phyloP scores from a whole-genome alignment of 108 stramenopile genomes.

The Conticribra weissflogii region DNA sequence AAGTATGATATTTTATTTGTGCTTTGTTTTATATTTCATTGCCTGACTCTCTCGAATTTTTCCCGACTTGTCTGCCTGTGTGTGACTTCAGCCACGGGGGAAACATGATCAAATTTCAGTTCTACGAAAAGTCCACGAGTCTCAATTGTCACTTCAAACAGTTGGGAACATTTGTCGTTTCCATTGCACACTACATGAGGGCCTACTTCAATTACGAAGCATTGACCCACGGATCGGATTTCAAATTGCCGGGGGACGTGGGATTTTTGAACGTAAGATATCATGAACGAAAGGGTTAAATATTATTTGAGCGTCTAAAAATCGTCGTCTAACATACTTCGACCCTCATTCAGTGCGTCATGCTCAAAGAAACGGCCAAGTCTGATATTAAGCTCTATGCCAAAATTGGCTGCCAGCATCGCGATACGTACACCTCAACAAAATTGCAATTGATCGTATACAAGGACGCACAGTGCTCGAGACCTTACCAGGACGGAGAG shows the following conservation, averaged over 20 bases:
- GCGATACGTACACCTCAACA: slow-evolving; percentile 83
- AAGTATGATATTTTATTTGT: not conserved
- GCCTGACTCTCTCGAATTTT: no score
- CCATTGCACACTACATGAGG: slow-evolving; percentile 90
- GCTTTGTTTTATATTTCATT: no score
- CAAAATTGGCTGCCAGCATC: slow-evolving; percentile 87
- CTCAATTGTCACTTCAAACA: slow-evolving; percentile 82
- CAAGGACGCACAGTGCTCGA: slow-evolving; percentile 73
- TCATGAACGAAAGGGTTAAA: no score
- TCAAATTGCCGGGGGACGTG: slow-evolving; percentile 76
- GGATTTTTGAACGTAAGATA: slow-evolving; percentile 80
- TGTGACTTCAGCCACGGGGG: slow-evolving; percentile 75
- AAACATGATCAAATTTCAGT: slow-evolving; percentile 89
- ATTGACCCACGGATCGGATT: slow-evolving; percentile 67
- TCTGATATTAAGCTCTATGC: slow-evolving; percentile 64
- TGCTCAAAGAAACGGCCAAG: slow-evolving; percentile 62
- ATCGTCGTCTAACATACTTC: slow-evolving; percentile 3
- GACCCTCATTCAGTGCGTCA: slow-evolving; percentile 51
- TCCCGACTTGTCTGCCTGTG: no score
- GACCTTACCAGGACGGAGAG: slow-evolving; percentile 59
- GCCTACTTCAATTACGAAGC: slow-evolving; percentile 90
- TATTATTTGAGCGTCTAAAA: no score
- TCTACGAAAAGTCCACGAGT: slow-evolving; percentile 66
- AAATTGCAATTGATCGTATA: slow-evolving; percentile 81
- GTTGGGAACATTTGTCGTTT: slow-evolving; percentile 86